phyloP scores from a whole-genome alignment of 1,284 basidiomycete species.

The Microbotryum intermedium region DNA sequence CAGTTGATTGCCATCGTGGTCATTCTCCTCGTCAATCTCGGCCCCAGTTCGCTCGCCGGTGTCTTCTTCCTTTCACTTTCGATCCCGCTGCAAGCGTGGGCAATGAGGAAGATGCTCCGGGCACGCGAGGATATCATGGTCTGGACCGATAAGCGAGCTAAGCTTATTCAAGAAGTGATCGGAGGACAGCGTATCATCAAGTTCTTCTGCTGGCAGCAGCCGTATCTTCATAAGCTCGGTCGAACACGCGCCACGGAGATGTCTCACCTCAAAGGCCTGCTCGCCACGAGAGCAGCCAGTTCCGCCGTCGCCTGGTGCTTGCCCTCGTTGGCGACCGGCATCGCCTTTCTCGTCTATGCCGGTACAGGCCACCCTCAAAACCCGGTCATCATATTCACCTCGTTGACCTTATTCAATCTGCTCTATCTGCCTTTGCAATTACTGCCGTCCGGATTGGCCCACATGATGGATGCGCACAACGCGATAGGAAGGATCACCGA shows the following conservation, averaged over 20 bases:
- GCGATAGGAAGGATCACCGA: constrained; percentile 55
- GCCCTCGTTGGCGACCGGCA: constrained; percentile 69
- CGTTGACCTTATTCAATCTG: constrained; percentile 65
- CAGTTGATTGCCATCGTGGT: constrained; percentile 59
- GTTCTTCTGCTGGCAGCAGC: constrained; percentile 56
- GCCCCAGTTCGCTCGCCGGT: constrained; percentile 71
- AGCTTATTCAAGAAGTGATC: constrained; percentile 70
- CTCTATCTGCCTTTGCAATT: constrained; percentile 35
- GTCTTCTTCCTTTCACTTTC: constrained; percentile 46
- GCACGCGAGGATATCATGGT: constrained; percentile 68
- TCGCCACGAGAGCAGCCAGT: constrained; percentile 42
- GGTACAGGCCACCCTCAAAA: constrained; percentile 57
- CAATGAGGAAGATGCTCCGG: constrained; percentile 66
- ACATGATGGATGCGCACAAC: constrained; percentile 57
- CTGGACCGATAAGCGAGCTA: constrained; percentile 80
- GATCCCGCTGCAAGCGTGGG: constrained; percentile 54
- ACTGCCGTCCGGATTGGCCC: neutral
- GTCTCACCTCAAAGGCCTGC: constrained; percentile 61
- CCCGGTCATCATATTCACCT: constrained; percentile 62
- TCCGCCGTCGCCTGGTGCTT: constrained; percentile 55
- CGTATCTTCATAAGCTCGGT: constrained; percentile 57
- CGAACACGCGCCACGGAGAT: constrained; percentile 67
- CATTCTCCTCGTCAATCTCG: constrained; percentile 61
- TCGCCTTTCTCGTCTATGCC: constrained; percentile 72
- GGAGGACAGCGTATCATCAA: constrained; percentile 85